These are phyloP conservation scores for Oidiodendron maius DNA, from an alignment of 495 filamentous ascomycete species.

Conservation along the genomic window DNA sequence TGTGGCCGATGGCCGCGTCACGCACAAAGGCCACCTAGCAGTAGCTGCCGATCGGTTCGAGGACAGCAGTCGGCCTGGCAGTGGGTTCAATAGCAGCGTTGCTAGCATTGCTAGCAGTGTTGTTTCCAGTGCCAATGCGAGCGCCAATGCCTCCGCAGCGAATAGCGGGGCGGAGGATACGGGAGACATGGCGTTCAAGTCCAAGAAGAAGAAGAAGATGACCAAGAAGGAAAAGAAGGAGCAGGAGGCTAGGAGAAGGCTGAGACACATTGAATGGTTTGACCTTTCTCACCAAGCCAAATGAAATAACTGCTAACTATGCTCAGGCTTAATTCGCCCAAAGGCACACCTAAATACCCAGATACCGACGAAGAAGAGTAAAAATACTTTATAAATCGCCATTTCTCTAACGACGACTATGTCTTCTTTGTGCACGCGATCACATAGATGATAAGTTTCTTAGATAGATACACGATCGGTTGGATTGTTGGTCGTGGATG, in stretches of 20 bases:
- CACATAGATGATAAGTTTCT: too few species aligned
- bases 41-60: conserved; percentile 80
- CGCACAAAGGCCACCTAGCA: conserved; percentile 70
- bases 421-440: too few species aligned
- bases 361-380: conserved; percentile 70
- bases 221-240: conserved; percentile 95
- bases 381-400: too few species aligned
- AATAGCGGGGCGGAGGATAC: conserved; percentile 81
- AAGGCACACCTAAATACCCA: conserved; percentile 69
- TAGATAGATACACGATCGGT: too few species aligned
- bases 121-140: conserved; percentile 57
- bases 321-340: conserved; percentile 38
- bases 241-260: conserved; percentile 73
- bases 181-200: conserved; percentile 74
- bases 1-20: conserved; percentile 79
- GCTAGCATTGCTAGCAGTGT: conserved; percentile 42
- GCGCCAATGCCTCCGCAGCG: conserved; percentile 60
- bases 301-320: conserved; percentile 22
- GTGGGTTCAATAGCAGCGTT: conserved; percentile 38
- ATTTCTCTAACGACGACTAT: too few species aligned
- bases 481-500: too few species aligned
- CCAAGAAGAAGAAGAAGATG: conserved; percentile 95
- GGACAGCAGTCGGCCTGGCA: conserved; percentile 56
- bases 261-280: conserved; percentile 95
- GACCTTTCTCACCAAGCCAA: conserved; percentile 33